Percentiles rank a stretch among this genome's conserved stretches.
Conservation (phyloP, 345 rosid species). For the Balakata baccata region DNA sequence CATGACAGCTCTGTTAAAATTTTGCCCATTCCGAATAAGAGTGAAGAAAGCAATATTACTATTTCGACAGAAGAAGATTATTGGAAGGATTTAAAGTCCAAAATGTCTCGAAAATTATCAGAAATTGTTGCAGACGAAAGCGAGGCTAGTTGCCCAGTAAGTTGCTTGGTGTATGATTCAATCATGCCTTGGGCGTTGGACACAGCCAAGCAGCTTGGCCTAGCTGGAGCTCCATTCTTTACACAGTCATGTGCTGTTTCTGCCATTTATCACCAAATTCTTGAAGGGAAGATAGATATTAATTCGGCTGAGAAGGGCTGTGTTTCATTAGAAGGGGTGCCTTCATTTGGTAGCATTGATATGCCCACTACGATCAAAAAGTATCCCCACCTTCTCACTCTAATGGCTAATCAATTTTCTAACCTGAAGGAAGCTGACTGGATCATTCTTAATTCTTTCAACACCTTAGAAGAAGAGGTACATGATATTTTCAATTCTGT, state of each 20-base stretch:
- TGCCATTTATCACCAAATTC: constrained; percentile 32
- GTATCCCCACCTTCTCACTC: not conserved
- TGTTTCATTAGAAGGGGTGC: constrained; percentile 1
- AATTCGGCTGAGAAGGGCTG: not conserved
- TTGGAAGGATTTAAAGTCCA: not conserved
- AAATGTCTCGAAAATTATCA: constrained; percentile 15
- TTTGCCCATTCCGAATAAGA: constrained; percentile 12
- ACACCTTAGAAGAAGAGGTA: constrained; percentile 20
- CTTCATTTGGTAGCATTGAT: not conserved
- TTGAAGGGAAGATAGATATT: constrained; percentile 24
- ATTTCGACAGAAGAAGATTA: not conserved
- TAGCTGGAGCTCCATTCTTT: constrained; percentile 37
- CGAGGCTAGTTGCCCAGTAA: constrained; percentile 9
- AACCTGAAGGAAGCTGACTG: constrained; percentile 13
- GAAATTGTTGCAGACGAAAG: constrained; percentile 26
- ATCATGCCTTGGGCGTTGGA: constrained; percentile 48
- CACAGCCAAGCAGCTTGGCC: constrained; percentile 37
- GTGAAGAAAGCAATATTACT: not conserved
- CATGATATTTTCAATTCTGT: not conserved
- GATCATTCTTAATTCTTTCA: constrained; percentile 19
- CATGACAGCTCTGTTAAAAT: not conserved
- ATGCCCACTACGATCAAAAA: not conserved
- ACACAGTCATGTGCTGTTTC: constrained; percentile 47
- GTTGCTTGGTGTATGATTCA: constrained; percentile 43
- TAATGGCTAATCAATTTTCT: constrained; percentile 12